A percentile compares a stretch with the other conserved stretches of the same genome.
Evolutionary conservation across 176 grass and related monocot genomes (phyloP).

Genomic region (Saccharum officinarum): DNA sequence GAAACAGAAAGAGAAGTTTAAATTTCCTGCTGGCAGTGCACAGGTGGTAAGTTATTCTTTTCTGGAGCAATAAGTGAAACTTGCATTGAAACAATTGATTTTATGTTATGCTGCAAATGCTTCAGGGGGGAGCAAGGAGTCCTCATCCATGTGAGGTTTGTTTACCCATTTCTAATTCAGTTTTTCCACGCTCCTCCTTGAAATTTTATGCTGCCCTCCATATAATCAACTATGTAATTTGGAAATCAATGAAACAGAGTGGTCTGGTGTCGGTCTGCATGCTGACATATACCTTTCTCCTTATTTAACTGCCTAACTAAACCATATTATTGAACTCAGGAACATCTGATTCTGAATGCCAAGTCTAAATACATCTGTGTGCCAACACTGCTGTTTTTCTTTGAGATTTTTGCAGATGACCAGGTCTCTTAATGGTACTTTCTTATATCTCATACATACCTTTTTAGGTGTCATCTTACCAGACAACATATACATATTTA

Average conservation of each 20-base stretch:
- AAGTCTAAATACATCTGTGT: neutral
- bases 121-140: neutral
- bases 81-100: neutral
- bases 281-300: neutral
- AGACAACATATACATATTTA: neutral
- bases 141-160: neutral
- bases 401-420: neutral
- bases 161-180: neutral
- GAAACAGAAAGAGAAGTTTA: constrained; percentile 11
- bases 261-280: neutral
- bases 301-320: constrained; percentile 16
- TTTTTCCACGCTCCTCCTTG: neutral
- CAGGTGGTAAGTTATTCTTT: neutral
- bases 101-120: neutral
- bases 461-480: neutral
- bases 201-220: neutral
- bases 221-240: neutral
- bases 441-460: neutral
- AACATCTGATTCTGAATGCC: neutral
- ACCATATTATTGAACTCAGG: neutral
- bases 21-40: neutral
- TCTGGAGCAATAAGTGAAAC: neutral
- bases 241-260: neutral
- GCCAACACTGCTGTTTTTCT: neutral
- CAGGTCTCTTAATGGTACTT: neutral